phyloP scores from a whole-genome alignment of 164 flowering plant genomes.

The Macadamia tetraphylla region DNA sequence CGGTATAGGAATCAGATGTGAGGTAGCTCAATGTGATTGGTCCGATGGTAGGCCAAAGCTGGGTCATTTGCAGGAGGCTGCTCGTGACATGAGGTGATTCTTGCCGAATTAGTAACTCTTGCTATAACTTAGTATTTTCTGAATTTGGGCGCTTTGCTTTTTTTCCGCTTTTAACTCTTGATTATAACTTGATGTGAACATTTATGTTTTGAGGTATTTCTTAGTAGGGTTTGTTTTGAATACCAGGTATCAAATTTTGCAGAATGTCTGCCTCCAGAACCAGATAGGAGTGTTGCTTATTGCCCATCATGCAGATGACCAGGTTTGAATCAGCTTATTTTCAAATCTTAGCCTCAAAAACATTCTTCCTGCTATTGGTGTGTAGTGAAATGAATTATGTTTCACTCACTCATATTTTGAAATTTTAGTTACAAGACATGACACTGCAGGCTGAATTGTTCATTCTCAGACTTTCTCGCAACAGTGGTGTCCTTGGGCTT shows the following conservation, averaged over 20 bases:
- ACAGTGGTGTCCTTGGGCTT: conserved; percentile 90
- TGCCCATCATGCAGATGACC: conserved; percentile 97
- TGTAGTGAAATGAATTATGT: neutral
- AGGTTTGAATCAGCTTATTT: conserved; percentile 39
- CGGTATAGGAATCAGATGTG: conserved; percentile 75
- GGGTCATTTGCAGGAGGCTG: conserved; percentile 89
- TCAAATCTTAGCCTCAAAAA: neutral
- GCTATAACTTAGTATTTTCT: neutral
- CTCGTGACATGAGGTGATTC: conserved; percentile 76
- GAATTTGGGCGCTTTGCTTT: neutral
- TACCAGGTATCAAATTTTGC: conserved; percentile 70
- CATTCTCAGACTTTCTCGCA: conserved; percentile 76
- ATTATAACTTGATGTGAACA: neutral
- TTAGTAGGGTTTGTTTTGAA: conserved; percentile 3
- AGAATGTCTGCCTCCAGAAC: conserved; percentile 52
- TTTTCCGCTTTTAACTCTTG: neutral
- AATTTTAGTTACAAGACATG: neutral
- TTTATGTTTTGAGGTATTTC: neutral
- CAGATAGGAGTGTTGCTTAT: conserved; percentile 59
- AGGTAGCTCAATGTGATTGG: conserved; percentile 70
- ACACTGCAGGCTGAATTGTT: conserved; percentile 86
- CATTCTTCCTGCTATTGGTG: neutral
- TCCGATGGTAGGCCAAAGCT: conserved; percentile 64
- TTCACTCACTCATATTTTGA: neutral
- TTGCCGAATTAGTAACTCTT: neutral